Percentiles rank a stretch among this genome's conserved stretches.
These are phyloP conservation scores for Coemansia guatemalensis DNA, from an alignment of 192 early-diverging fungal species.

Conservation along the genomic window DNA sequence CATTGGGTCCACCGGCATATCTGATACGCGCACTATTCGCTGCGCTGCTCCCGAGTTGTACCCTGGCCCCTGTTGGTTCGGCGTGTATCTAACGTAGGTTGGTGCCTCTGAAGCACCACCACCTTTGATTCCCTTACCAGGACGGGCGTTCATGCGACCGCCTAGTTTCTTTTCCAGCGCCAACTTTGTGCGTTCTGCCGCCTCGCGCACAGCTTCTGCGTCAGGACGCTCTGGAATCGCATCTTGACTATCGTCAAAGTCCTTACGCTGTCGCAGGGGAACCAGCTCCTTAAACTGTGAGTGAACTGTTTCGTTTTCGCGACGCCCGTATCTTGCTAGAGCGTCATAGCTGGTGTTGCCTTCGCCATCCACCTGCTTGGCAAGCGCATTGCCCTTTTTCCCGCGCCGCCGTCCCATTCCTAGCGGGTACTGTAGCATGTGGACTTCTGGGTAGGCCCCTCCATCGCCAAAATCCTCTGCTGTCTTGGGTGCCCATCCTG, in stretches of 20 bases:
- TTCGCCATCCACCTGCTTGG: conserved; percentile 85
- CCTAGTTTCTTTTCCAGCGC: conserved; percentile 90
- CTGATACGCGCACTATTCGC: conserved; percentile 92
- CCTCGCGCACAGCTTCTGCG: conserved; percentile 74
- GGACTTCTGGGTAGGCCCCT: conserved; percentile 95
- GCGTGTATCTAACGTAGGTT: conserved; percentile 88
- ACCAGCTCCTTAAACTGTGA: conserved; percentile 80
- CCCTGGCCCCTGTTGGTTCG: conserved; percentile 66
- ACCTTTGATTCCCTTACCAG: conserved; percentile 17
- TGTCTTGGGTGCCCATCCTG: conserved; percentile 75
- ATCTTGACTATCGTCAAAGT: conserved; percentile 63
- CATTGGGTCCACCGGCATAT: conserved; percentile 96
- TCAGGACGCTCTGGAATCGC: conserved; percentile 74
- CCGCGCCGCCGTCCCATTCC: conserved; percentile 83
- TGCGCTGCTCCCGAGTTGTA: conserved; percentile 76
- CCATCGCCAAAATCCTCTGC: conserved; percentile 93
- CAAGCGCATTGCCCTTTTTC: conserved; percentile 58
- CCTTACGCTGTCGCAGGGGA: conserved; percentile 66
- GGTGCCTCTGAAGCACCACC: conserved; percentile 60
- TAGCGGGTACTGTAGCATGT: conserved; percentile 88
- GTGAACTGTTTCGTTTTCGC: conserved; percentile 72
- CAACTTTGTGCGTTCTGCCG: conserved; percentile 82
- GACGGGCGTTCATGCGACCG: conserved; percentile 69
- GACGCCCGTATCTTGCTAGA: conserved; percentile 77
- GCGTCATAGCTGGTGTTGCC: conserved; percentile 91